Evolutionary conservation across 495 filamentous ascomycete genomes (phyloP).

Genomic region (Xylaria cubensis): DNA sequence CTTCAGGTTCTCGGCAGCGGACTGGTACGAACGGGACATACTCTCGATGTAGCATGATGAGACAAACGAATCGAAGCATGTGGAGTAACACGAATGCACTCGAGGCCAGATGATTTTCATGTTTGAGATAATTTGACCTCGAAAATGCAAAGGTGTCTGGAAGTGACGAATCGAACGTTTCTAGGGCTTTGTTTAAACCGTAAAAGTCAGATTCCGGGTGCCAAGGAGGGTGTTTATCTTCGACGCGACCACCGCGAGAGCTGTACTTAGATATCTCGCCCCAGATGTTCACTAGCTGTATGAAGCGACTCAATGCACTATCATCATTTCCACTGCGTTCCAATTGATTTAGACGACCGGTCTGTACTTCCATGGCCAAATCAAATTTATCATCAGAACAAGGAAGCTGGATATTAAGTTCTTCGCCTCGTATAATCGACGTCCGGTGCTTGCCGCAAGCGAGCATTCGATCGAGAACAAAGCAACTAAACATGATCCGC

Average conservation of each 20-base stretch:
- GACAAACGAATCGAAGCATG: constrained; percentile 75
- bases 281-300: constrained; percentile 80
- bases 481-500: constrained; percentile 86
- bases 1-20: constrained; percentile 68
- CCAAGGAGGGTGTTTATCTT: constrained; percentile 68
- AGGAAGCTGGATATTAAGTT: constrained; percentile 72
- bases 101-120: constrained; percentile 76
- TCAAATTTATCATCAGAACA: constrained; percentile 71
- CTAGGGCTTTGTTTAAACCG: constrained; percentile 64
- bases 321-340: constrained; percentile 67
- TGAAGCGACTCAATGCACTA: constrained; percentile 75
- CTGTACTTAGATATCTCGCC: constrained; percentile 79
- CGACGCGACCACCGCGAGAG: constrained; percentile 71
- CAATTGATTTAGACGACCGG: constrained; percentile 52
- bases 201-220: constrained; percentile 66
- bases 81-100: constrained; percentile 81
- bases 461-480: constrained; percentile 81
- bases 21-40: constrained; percentile 84
- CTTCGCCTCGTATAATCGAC: constrained; percentile 69
- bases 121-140: constrained; percentile 76
- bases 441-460: constrained; percentile 77
- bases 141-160: constrained; percentile 76
- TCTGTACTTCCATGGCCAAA: constrained; percentile 71
- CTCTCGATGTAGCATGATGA: constrained; percentile 80
- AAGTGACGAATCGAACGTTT: constrained; percentile 69